Evolutionary conservation across 768 basidiomycete genomes (phyloP).

Genomic region (Pleurotus eryngii): DNA sequence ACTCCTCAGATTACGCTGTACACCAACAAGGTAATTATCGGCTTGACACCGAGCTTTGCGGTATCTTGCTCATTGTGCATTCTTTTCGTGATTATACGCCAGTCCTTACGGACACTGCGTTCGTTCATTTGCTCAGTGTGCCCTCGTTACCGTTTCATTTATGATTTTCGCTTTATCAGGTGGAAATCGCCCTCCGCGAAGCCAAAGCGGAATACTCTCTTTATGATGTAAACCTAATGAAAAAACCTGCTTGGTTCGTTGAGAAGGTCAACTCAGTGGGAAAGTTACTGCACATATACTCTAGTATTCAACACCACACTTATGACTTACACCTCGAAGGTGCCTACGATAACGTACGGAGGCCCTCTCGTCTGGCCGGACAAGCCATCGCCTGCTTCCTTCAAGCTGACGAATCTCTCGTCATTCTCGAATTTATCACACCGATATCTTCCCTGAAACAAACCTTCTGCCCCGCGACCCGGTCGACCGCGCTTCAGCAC

Average conservation of each 20-base stretch:
- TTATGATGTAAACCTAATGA: neutral
- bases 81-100: too few species aligned
- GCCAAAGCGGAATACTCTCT: neutral
- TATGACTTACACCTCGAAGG: neutral
- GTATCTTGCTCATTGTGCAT: too few species aligned
- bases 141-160: too few species aligned
- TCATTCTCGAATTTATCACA: neutral
- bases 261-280: neutral
- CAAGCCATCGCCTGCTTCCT: neutral
- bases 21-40: too few species aligned
- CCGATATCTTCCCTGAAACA: neutral
- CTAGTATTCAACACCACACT: neutral
- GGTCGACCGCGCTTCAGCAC: neutral
- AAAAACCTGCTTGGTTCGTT: conserved; percentile 1
- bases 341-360: neutral
- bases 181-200: neutral
- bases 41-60: too few species aligned
- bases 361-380: neutral
- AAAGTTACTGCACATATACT: neutral
- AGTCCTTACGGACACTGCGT: too few species aligned
- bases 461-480: neutral
- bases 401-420: neutral
- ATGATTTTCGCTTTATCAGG: neutral
- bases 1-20: too few species aligned
- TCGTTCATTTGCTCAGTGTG: too few species aligned